Evolutionary conservation across 2,329 filamentous ascomycete species (phyloP).

Genomic region (Paracamarosporium sp.): DNA sequence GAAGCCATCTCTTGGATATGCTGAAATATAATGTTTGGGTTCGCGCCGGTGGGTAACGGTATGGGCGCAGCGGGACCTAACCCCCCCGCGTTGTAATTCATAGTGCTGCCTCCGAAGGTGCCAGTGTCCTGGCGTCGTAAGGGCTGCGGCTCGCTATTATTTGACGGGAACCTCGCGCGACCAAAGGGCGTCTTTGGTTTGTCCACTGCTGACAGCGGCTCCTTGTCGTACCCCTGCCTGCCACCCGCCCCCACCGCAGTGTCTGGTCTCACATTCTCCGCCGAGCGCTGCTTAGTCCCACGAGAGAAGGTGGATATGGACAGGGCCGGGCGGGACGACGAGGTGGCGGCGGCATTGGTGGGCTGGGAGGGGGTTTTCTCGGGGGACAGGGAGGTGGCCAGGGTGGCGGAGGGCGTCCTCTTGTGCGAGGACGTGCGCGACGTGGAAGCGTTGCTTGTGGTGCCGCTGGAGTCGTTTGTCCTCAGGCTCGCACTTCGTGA

Average conservation of each 20-base stretch:
- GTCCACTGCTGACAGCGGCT: constrained; percentile 40
- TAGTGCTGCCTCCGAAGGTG: constrained; percentile 8
- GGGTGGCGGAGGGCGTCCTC: constrained; percentile 43
- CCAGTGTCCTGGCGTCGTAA: constrained; percentile 23
- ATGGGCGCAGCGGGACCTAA: constrained; percentile 39
- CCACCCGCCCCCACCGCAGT: constrained; percentile 1
- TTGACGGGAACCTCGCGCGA: constrained; percentile 36
- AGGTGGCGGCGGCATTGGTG: constrained; percentile 18
- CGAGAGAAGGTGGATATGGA: constrained; percentile 47
- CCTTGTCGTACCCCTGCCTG: constrained; percentile 34
- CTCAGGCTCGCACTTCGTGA: constrained; percentile 50
- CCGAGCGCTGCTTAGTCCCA: constrained; percentile 42
- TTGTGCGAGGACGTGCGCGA: constrained; percentile 38
- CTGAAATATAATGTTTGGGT: constrained; percentile 65
- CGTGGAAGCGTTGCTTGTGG: constrained; percentile 17
- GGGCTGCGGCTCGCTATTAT: constrained; percentile 36
- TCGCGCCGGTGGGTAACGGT: constrained; percentile 47
- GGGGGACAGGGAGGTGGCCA: constrained; percentile 44
- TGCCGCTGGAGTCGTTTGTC: constrained; percentile 40
- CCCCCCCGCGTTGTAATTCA: constrained; percentile 20
- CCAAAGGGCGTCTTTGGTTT: constrained; percentile 42
- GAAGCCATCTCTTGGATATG: constrained; percentile 83
- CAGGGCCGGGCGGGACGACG: constrained; percentile 42
- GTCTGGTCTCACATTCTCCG: constrained; percentile 39
- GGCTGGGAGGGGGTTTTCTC: constrained; percentile 34